Evolutionary conservation across 345 rosid species (phyloP).

Genomic region (Syzygium aromaticum): DNA sequence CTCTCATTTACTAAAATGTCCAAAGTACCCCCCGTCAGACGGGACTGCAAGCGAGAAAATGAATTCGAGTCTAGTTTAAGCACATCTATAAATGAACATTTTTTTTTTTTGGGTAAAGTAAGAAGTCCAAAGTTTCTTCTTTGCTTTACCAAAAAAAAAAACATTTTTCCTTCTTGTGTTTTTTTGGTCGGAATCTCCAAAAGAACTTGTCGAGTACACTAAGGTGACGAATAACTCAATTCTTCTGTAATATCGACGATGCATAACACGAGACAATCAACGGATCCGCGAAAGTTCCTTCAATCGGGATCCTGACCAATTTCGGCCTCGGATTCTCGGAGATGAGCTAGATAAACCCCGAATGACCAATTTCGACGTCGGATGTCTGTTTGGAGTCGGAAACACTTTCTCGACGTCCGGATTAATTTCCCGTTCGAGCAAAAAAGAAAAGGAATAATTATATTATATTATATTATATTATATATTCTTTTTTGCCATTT

Average conservation of each 20-base stretch:
- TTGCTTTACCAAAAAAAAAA: too few relatives aligned
- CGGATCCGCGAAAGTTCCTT: neutral
- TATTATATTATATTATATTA: neutral
- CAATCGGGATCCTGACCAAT: neutral
- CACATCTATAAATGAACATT: neutral
- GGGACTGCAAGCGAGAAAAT: neutral
- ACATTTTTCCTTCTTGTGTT: too few relatives aligned
- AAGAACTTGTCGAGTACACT: too few relatives aligned
- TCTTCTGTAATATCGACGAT: neutral
- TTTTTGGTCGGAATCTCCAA: too few relatives aligned
- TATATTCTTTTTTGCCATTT: neutral
- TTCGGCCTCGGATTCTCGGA: neutral
- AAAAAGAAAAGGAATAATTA: neutral
- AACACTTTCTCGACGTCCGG: neutral
- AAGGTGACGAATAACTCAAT: fast-evolving
- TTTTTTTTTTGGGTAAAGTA: too few relatives aligned
- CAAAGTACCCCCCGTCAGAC: fast-evolving
- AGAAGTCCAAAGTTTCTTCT: too few relatives aligned
- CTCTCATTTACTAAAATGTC: too few relatives aligned
- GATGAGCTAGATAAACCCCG: neutral
- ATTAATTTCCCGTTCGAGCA: neutral
- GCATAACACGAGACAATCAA: neutral
- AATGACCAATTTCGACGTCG: neutral
- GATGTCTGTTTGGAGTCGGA: too few relatives aligned
- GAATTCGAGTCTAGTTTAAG: fast-evolving